A percentile compares a stretch with the other conserved stretches of the same genome.
Conservation (phyloP, 805 yeast genomes). For the Lachancea quebecensis region DNA sequence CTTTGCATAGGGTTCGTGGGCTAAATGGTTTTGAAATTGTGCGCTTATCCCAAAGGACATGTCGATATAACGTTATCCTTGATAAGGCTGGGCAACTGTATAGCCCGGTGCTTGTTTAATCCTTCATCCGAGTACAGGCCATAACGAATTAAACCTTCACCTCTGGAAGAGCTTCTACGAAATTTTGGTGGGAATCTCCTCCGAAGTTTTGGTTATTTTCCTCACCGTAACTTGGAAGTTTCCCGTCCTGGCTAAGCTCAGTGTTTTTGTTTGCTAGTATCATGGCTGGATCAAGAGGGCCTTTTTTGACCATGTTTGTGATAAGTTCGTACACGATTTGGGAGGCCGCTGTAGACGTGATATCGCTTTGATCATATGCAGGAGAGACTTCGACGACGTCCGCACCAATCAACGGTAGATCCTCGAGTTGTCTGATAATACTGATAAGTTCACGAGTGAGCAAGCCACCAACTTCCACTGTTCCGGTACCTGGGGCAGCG, state of each 20-base stretch:
- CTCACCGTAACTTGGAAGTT: not conserved
- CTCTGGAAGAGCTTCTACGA: not conserved
- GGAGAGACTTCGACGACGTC: constrained; percentile 74
- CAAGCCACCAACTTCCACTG: constrained; percentile 73
- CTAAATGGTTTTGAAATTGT: too few relatives aligned
- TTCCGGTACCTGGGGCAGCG: constrained; percentile 72
- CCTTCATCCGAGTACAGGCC: too few relatives aligned
- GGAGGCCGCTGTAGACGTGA: constrained; percentile 63
- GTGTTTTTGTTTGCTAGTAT: not conserved
- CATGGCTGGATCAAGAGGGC: constrained; percentile 24
- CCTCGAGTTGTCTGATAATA: constrained; percentile 52
- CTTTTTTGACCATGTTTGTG: constrained; percentile 68
- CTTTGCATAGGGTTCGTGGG: too few relatives aligned
- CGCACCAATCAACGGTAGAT: constrained; percentile 60
- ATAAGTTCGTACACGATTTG: constrained; percentile 64
- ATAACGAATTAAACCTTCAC: too few relatives aligned
- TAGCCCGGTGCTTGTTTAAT: too few relatives aligned
- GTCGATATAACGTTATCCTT: too few relatives aligned
- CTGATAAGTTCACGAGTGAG: constrained; percentile 56
- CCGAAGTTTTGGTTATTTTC: not conserved
- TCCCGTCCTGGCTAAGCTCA: not conserved
- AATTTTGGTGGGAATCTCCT: not conserved
- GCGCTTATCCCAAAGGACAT: too few relatives aligned
- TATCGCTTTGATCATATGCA: constrained; percentile 55
- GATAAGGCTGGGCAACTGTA: too few relatives aligned